Conservation (phyloP, 116 monocot genomes). For the Thalassia testudinum region DNA sequence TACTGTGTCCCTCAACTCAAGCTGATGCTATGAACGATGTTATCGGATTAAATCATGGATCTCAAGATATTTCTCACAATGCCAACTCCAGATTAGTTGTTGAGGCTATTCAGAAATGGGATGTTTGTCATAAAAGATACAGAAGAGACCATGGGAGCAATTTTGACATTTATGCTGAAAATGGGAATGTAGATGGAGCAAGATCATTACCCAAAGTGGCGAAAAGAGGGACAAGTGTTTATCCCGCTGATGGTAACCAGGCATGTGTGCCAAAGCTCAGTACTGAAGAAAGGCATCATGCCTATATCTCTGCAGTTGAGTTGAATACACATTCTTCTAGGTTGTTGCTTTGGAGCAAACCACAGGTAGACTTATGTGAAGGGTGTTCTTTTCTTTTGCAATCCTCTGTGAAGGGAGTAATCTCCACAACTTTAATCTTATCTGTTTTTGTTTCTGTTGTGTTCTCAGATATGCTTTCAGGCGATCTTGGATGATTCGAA, state of each 20-base stretch:
- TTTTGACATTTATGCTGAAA: constrained; percentile 51
- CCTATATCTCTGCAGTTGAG: constrained; percentile 80
- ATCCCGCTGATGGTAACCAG: neutral
- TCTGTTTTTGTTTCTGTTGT: constrained; percentile 1
- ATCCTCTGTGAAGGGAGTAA: too few relatives aligned
- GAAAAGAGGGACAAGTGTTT: constrained; percentile 1
- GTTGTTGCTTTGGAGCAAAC: too few relatives aligned
- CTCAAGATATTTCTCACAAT: constrained; percentile 18
- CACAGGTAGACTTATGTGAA: too few relatives aligned
- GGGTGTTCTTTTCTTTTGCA: too few relatives aligned
- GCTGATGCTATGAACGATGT: constrained; percentile 27
- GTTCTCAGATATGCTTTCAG: constrained; percentile 62
- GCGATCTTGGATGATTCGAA: constrained; percentile 37
- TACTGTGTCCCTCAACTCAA: constrained; percentile 24
- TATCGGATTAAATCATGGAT: constrained; percentile 17
- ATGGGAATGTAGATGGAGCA: constrained; percentile 5
- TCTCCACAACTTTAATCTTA: too few relatives aligned
- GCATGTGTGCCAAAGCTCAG: constrained; percentile 13
- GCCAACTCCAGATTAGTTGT: constrained; percentile 42
- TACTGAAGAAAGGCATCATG: constrained; percentile 45
- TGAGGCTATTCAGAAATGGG: constrained; percentile 85
- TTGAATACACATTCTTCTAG: constrained; percentile 46
- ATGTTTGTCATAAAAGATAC: constrained; percentile 64
- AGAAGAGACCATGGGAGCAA: constrained; percentile 54
- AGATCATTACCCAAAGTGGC: constrained; percentile 2